Evolutionary conservation across 768 basidiomycete species (phyloP).

Genomic region (Coprinellus micaceus): DNA sequence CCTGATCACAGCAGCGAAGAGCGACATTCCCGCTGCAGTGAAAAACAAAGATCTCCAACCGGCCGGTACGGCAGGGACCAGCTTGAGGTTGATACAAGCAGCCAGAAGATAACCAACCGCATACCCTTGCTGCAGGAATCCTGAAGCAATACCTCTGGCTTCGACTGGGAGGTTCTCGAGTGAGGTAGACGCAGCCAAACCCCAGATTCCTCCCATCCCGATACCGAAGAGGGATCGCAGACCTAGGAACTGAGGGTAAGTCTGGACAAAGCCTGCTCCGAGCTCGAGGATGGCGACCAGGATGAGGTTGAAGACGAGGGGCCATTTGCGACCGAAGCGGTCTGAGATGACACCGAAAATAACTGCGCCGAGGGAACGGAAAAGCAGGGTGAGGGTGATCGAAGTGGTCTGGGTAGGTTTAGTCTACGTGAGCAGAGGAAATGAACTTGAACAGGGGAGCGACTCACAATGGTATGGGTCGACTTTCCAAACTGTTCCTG

Average conservation of each 20-base stretch:
- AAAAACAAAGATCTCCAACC: constrained; percentile 83
- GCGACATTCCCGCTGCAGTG: constrained; percentile 65
- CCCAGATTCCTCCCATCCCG: constrained; percentile 90
- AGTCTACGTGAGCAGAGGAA: not conserved
- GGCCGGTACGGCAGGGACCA: constrained; percentile 43
- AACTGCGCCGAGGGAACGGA: constrained; percentile 29
- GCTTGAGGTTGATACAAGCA: constrained; percentile 72
- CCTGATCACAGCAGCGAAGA: constrained; percentile 66
- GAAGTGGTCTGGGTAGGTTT: constrained; percentile 52
- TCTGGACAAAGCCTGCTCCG: constrained; percentile 75
- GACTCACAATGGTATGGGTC: constrained; percentile 39
- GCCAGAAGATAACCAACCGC: constrained; percentile 82
- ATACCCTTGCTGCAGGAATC: constrained; percentile 87
- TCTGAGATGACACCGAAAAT: constrained; percentile 86
- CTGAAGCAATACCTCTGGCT: constrained; percentile 79
- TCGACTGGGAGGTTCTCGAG: constrained; percentile 89
- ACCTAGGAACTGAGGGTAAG: constrained; percentile 75
- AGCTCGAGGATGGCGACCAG: constrained; percentile 72
- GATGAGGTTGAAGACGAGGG: constrained; percentile 71
- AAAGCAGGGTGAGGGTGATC: constrained; percentile 58
- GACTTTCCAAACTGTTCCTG: constrained; percentile 42
- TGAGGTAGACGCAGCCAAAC: constrained; percentile 73
- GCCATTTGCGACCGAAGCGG: constrained; percentile 93
- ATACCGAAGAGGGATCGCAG: constrained; percentile 82
- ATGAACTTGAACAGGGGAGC: not conserved